phyloP scores from a whole-genome alignment of 1,139 yeast species.

The Saccharomyces hybrid region DNA sequence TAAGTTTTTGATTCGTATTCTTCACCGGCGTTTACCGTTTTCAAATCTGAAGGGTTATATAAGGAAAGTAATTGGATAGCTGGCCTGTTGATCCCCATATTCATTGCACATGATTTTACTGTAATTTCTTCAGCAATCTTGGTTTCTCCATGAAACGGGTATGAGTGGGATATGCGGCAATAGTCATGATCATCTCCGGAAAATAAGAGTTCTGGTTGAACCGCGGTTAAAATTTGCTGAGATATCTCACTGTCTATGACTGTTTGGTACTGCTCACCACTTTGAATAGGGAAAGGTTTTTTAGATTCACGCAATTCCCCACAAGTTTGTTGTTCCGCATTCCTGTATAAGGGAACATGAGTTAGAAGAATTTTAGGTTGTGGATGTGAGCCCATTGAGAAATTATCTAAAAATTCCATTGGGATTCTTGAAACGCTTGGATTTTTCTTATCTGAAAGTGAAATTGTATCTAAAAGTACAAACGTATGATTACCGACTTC shows the following conservation, averaged over 20 bases:
- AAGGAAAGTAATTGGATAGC: conserved; percentile 79
- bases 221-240: conserved; percentile 43
- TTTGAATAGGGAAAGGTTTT: conserved; percentile 53
- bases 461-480: conserved; percentile 71
- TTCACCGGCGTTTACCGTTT: conserved; percentile 8
- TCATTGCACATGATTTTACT: conserved; percentile 85
- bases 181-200: conserved; percentile 97
- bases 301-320: conserved; percentile 64
- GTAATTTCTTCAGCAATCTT: conserved; percentile 63
- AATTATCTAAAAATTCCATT: conserved; percentile 27
- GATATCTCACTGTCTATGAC: conserved; percentile 55
- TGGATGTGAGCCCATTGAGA: conserved; percentile 27
- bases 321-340: conserved; percentile 46
- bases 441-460: conserved; percentile 51
- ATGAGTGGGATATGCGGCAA: conserved; percentile 66
- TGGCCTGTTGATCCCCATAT: conserved; percentile 78
- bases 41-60: conserved; percentile 37
- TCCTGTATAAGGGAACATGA: conserved; percentile 73
- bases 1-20: conserved; percentile 13
- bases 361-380: conserved; percentile 64
- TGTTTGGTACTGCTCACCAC: conserved; percentile 76
- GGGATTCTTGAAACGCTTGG: conserved; percentile 40
- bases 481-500: conserved; percentile 70
- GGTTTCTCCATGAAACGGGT: conserved; percentile 30
- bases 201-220: conserved; percentile 63